These are phyloP conservation scores for Cryptosporidium meleagridis DNA, from an alignment of 169 alveolate species.

Conservation along the genomic window DNA sequence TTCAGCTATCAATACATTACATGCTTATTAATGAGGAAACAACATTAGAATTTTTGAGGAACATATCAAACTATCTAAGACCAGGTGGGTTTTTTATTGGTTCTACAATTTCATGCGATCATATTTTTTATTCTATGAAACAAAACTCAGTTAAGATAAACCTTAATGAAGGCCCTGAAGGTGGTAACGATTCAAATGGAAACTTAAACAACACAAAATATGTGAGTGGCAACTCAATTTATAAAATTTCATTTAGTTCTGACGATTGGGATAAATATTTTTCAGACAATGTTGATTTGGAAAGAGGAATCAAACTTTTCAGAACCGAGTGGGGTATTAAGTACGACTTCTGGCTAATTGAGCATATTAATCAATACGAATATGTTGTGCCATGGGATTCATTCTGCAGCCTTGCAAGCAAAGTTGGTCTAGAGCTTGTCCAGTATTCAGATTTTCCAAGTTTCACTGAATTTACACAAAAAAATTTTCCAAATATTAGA, in stretches of 20 bases:
- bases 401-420: constrained; percentile 60
- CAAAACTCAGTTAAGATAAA: constrained; percentile 17
- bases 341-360: constrained; percentile 82
- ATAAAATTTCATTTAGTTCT: constrained; percentile 78
- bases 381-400: constrained; percentile 77
- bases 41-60: constrained; percentile 85
- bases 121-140: constrained; percentile 48
- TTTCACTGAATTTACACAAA: constrained; percentile 37
- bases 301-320: constrained; percentile 62
- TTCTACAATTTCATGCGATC: constrained; percentile 81
- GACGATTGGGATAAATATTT: constrained; percentile 71
- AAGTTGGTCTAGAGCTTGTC: constrained; percentile 67
- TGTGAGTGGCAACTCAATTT: constrained; percentile 77
- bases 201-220: constrained; percentile 71
- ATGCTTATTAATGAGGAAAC: constrained; percentile 88
- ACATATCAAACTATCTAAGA: constrained; percentile 83
- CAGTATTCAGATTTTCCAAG: constrained; percentile 68
- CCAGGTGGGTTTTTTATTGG: constrained; percentile 92
- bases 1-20: constrained; percentile 93
- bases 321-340: constrained; percentile 80
- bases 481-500: constrained; percentile 59
- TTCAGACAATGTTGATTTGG: constrained; percentile 75
- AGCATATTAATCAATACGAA: constrained; percentile 81
- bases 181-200: constrained; percentile 1
- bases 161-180: constrained; percentile 25